phyloP scores from a whole-genome alignment of 345 rosid species.

The Geranium brycei region DNA sequence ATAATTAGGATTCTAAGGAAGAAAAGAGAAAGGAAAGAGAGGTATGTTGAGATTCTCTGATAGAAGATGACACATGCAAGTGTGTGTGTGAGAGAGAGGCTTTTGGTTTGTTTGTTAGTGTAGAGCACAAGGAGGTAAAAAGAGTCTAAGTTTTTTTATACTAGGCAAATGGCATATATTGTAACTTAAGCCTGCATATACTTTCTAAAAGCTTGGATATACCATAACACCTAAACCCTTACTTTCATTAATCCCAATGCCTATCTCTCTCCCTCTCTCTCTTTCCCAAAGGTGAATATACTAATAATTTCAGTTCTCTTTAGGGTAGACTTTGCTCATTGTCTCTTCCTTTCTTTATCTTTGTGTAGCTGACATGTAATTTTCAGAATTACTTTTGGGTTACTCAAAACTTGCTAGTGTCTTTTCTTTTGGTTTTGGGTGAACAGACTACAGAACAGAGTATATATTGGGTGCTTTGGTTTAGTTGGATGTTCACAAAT shows the following conservation, averaged over 20 bases:
- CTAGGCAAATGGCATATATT: constrained; percentile 35
- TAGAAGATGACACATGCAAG: constrained; percentile 24
- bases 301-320: not conserved
- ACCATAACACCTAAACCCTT: constrained; percentile 13
- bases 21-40: constrained; percentile 12
- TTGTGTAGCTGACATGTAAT: too few relatives aligned
- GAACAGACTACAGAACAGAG: too few relatives aligned
- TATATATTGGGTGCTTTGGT: too few relatives aligned
- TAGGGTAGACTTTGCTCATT: too few relatives aligned
- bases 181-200: constrained; percentile 28
- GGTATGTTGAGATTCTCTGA: constrained; percentile 1
- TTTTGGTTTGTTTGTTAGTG: constrained; percentile 41
- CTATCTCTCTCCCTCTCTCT: not conserved
- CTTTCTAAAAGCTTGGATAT: constrained; percentile 51
- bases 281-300: constrained; percentile 9
- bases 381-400: too few relatives aligned
- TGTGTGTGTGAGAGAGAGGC: constrained; percentile 7
- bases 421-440: too few relatives aligned
- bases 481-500: too few relatives aligned
- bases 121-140: constrained; percentile 16
- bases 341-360: too few relatives aligned
- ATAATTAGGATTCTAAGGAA: constrained; percentile 20
- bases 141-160: constrained; percentile 20
- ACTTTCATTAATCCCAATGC: constrained; percentile 30
- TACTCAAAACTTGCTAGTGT: too few relatives aligned